phyloP scores from a whole-genome alignment of 257 asterid species.

The Ocimum tenuiflorum region DNA sequence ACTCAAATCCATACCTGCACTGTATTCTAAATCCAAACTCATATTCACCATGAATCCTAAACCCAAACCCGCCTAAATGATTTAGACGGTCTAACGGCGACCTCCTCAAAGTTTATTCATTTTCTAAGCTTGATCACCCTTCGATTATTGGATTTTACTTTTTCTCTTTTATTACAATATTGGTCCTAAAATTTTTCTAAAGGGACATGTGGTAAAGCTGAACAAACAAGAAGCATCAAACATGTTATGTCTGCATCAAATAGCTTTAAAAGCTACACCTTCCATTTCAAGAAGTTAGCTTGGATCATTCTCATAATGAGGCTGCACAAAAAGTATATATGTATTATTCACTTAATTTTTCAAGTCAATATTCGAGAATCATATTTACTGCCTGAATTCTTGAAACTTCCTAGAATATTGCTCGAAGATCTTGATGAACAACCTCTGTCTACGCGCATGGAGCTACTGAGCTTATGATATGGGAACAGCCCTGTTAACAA shows the following conservation, averaged over 20 bases:
- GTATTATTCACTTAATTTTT: constrained; percentile 25
- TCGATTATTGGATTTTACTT: too few relatives aligned
- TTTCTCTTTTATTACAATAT: too few relatives aligned
- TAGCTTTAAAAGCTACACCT: constrained; percentile 1
- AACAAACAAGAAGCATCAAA: constrained; percentile 10
- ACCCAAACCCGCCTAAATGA: too few relatives aligned
- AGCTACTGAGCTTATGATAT: constrained; percentile 31
- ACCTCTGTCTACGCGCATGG: constrained; percentile 21
- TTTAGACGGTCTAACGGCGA: too few relatives aligned
- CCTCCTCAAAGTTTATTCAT: too few relatives aligned
- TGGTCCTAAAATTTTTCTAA: too few relatives aligned
- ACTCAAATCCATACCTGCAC: too few relatives aligned
- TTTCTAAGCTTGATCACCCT: too few relatives aligned
- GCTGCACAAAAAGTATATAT: neutral
- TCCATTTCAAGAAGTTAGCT: neutral
- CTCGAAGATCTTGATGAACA: constrained; percentile 23
- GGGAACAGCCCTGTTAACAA: constrained; percentile 50
- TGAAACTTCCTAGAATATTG: constrained; percentile 31
- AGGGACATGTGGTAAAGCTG: neutral
- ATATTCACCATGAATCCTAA: too few relatives aligned
- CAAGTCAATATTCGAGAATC: constrained; percentile 23
- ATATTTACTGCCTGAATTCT: constrained; percentile 26
- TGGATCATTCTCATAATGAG: too few relatives aligned
- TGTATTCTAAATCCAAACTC: too few relatives aligned
- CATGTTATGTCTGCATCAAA: constrained; percentile 10